Evolutionary conservation across 2,329 filamentous ascomycete species (phyloP), one percentile per base, ranked within the genome.

Genomic region (Pyricularia sp.): DNA sequence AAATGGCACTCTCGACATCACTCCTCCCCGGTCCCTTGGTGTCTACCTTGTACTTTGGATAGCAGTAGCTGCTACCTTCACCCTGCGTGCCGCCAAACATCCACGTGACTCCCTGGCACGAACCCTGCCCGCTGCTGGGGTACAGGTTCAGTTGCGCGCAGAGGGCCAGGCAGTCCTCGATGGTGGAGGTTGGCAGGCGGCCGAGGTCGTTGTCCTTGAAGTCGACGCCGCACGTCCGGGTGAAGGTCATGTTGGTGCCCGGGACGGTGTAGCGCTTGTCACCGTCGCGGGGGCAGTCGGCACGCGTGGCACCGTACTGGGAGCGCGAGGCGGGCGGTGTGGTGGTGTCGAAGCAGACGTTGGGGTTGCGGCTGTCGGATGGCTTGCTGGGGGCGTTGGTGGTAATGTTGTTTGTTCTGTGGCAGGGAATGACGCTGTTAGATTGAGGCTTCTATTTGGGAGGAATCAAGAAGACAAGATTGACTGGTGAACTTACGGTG

Each of bases 91-190:
- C 69, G 2, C 68, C 70, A 25, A 69, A 73, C 3, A 73, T 69
- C 73, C 73, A 74, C 14, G 69, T 68, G 58, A 72, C 73, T 17
- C 72, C 73, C n/a, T 69, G 31, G 36, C 73, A 74, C 0, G 25
- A 67, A 2, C 72, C 73, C 14, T 65, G 23, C 1, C 69, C 59
- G 26, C 71, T 71, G 63, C 71, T 72, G 1, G 71, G 72, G 50
- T 70, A 71, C 4, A 72, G 58, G 70, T 72, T 70, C 14, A 73
- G 71, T 28, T 72, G 70, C 9, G 72, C 73, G 65, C 73, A 74
- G 25, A 74, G 69, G 42, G 68, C 65, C 12, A 74, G 68, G 70
- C 73, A 74, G 68, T 74, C 73, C 20, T 65, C 66, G 71, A 74
- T 74, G 28, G 68, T 67, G 4, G 70, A 36, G 65, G 72, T 66